phyloP scores from a whole-genome alignment of 805 yeast species.

The Helenozyma baotianmanensis region DNA sequence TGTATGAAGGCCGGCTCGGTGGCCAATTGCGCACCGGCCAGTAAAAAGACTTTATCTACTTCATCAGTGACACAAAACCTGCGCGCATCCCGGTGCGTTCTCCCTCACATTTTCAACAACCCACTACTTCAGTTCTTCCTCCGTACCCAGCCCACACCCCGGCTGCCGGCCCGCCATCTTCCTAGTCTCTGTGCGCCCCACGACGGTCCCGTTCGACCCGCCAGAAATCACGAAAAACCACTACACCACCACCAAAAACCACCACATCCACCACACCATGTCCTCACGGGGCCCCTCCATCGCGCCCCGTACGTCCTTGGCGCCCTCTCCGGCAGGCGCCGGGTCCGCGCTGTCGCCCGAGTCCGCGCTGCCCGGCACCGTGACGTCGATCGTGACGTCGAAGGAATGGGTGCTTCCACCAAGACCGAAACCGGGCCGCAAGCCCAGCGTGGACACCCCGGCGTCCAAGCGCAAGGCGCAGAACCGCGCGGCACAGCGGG shows the following conservation, averaged over 20 bases:
- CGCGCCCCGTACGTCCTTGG: conserved; percentile 15
- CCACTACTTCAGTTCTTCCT: background rate
- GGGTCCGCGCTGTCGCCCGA: conserved; percentile 15
- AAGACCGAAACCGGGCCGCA: conserved; percentile 56
- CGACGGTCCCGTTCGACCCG: background rate
- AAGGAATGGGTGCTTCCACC: conserved; percentile 61
- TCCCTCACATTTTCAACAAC: background rate
- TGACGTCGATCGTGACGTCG: conserved; percentile 52
- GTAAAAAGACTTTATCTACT: conserved; percentile 14
- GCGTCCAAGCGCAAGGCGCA: conserved; percentile 85
- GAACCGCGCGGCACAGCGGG: conserved; percentile 90
- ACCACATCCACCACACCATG: no score
- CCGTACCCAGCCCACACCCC: background rate
- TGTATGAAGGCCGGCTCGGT: no score
- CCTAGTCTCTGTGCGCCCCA: background rate
- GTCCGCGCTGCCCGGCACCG: conserved; percentile 10
- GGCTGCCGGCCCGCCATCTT: background rate
- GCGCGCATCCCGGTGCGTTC: conserved; percentile 4
- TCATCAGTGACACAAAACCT: conserved; percentile 12
- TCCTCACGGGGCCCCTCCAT: conserved; percentile 14
- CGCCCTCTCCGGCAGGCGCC: conserved; percentile 14
- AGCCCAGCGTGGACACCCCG: conserved; percentile 71
- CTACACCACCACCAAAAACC: no score
- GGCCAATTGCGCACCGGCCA: conserved; percentile 3
- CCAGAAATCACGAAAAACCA: background rate